Percentiles rank a stretch among this genome's conserved stretches.
These are phyloP conservation scores for Aspergillus novofumigatus DNA, from an alignment of 2,329 filamentous ascomycete species.

Conservation along the genomic window DNA sequence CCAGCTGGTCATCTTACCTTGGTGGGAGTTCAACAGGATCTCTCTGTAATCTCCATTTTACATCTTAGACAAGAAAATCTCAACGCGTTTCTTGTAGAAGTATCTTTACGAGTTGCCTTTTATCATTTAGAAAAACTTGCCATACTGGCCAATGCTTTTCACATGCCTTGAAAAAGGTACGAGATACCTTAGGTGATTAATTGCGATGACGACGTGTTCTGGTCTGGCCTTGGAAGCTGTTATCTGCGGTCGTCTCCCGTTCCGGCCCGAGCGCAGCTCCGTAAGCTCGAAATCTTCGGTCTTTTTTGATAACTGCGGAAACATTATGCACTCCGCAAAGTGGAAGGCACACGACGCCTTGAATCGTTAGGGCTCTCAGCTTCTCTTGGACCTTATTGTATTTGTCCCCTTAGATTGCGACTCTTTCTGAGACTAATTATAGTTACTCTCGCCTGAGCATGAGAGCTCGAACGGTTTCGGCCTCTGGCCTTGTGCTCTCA, in stretches of 20 bases:
- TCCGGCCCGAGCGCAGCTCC: slow-evolving; percentile 18
- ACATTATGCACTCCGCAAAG: background rate
- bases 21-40: slow-evolving; percentile 6
- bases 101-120: background rate
- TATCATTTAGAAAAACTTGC: background rate
- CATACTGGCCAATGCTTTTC: background rate
- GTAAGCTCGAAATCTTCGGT: slow-evolving; percentile 10
- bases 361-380: background rate
- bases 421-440: background rate
- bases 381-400: background rate
- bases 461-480: slow-evolving; percentile 36
- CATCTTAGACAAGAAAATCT: slow-evolving; percentile 13
- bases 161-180: background rate
- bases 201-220: background rate
- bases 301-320: background rate
- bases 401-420: background rate
- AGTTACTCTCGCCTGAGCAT: slow-evolving; percentile 24
- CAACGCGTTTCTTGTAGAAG: background rate
- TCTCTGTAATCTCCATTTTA: slow-evolving; percentile 11
- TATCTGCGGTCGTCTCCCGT: slow-evolving; percentile 6
- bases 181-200: background rate
- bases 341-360: background rate
- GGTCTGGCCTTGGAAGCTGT: background rate
- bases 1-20: slow-evolving; percentile 7
- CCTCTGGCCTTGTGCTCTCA: slow-evolving; percentile 33